Evolutionary conservation across 805 yeast genomes (phyloP), one percentile per base, ranked within the genome.

Genomic region (Myxozyma udenii): DNA sequence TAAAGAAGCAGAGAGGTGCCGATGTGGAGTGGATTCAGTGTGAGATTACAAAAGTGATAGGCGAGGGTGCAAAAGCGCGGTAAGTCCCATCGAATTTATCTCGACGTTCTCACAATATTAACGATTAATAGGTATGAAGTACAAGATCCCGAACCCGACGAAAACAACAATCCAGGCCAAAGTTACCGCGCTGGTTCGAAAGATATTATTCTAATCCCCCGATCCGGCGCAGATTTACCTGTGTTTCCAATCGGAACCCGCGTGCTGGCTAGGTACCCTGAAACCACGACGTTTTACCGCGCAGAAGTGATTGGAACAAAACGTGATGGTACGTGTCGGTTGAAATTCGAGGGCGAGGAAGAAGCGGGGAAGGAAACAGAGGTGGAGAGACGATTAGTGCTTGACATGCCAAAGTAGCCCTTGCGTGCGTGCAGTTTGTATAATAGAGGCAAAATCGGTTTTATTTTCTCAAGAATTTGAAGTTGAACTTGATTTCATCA

Each of bases 71-170:
- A 1, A 71, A 65, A 64, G 62, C 55, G 19, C 53, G 62, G 54
- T 63, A 46, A 58, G 63, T 61, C 26, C 3, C 2, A 39, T 30
- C 4, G 14, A 9, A 14, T 25, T 24, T 25, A 18, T 2, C n/a
- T 2, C 3, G 11, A 21, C 11, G 33, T 36, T 32, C 47, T 52
- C 43, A 56, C 64, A 12, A 61, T 53, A 30, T 66, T 18, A 48
- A 60, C 25, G 23, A 9, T 28, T 22, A 14, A 23, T 24, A 76
- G 79, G 52, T 89, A 84, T 66, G 98, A 93, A 68, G 90, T 93
- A n/a, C 80, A 87, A 61, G 98, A 93, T 67, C 96, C 98, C 0
- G 98, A 93, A 64, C 98, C 98, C 0, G 98, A 93, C 64, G 98
- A 91, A 63, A 78, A 82, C 61, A 87, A 85, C 57, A 87, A 90